A percentile compares a stretch with the other conserved stretches of the same genome.
These are phyloP conservation scores for Ceriops decandra DNA, from an alignment of 345 rosid species.

Conservation along the genomic window DNA sequence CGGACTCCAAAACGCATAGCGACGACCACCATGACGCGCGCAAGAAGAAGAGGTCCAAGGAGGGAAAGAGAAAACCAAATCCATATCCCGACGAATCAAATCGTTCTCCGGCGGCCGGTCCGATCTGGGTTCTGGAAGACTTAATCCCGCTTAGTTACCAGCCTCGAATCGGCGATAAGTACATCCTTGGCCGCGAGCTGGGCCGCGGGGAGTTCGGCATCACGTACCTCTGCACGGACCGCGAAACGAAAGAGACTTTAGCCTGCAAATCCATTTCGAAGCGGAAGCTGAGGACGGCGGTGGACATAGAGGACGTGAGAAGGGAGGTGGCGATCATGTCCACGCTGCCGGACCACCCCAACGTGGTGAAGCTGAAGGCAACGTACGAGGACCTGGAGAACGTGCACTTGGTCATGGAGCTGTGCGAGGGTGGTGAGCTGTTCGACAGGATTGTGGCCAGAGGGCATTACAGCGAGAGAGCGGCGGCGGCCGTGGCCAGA, in stretches of 20 bases:
- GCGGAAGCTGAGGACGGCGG: conserved; percentile 77
- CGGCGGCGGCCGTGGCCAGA: conserved; percentile 74
- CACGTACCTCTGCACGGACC: conserved; percentile 85
- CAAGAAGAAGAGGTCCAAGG: conserved; percentile 34
- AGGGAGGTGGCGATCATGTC: conserved; percentile 94
- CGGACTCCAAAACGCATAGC: conserved; percentile 13
- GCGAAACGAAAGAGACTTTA: conserved; percentile 59
- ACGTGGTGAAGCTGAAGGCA: conserved; percentile 85
- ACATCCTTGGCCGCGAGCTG: conserved; percentile 74
- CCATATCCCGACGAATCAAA: conserved; percentile 48
- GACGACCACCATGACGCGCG: conserved; percentile 21
- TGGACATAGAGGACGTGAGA: conserved; percentile 88
- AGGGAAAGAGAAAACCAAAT: conserved; percentile 44
- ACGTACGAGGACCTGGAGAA: conserved; percentile 85
- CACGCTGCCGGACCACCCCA: conserved; percentile 74
- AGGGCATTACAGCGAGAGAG: conserved; percentile 91
- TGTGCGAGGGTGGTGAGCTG: conserved; percentile 94
- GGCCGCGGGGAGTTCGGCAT: conserved; percentile 97
- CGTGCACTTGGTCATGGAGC: conserved; percentile 92
- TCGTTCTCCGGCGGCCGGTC: conserved; percentile 37
- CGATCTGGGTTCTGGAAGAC: conserved; percentile 72
- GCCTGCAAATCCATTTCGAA: conserved; percentile 94
- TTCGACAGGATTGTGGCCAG: conserved; percentile 94
- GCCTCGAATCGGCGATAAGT: conserved; percentile 77
- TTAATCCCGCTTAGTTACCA: conserved; percentile 54